phyloP scores from a whole-genome alignment of 1,284 basidiomycete genomes.

The Naganishia cerealis region DNA sequence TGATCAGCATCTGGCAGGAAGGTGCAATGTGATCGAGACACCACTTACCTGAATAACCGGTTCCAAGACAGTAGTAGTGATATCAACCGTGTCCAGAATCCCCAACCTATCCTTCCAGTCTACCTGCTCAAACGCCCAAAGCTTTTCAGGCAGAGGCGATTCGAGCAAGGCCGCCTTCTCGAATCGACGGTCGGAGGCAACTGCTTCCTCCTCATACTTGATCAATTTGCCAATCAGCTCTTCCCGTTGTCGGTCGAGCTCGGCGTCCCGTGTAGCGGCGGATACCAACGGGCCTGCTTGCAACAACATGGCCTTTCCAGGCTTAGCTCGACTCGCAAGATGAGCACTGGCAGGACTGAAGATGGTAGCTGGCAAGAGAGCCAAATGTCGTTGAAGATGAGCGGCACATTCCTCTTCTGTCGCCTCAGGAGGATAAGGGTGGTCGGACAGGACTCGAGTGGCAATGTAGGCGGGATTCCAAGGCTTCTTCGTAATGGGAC shows the following conservation, averaged over 20 bases:
- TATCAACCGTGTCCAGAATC: slow-evolving; percentile 43
- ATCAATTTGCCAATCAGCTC: slow-evolving; percentile 27
- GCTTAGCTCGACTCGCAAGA: slow-evolving; percentile 14
- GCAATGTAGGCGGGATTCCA: slow-evolving; percentile 33
- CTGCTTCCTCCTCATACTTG: slow-evolving; percentile 15
- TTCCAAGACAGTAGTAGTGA: slow-evolving; percentile 41
- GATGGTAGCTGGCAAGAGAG: slow-evolving; percentile 30
- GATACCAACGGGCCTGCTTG: slow-evolving; percentile 27
- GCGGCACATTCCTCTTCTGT: slow-evolving; percentile 25
- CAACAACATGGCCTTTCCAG: slow-evolving; percentile 26
- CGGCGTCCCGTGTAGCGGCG: slow-evolving; percentile 3
- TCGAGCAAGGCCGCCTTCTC: slow-evolving; percentile 34
- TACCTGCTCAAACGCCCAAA: slow-evolving; percentile 29
- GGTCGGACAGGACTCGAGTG: slow-evolving; percentile 28
- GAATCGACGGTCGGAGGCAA: slow-evolving; percentile 37
- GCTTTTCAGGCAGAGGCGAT: slow-evolving; percentile 10
- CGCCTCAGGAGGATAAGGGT: slow-evolving; percentile 26
- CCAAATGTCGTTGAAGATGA: slow-evolving; percentile 34
- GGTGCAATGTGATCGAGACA: neutral
- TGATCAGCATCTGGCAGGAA: neutral
- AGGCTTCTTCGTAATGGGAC: slow-evolving; percentile 1
- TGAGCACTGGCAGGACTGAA: slow-evolving; percentile 22
- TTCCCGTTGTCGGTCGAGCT: slow-evolving; percentile 31
- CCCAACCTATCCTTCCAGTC: slow-evolving; percentile 37
- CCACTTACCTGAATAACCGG: slow-evolving; percentile 47